Conservation (phyloP, 1,284 basidiomycete species). For the Coniferiporia weirii region DNA sequence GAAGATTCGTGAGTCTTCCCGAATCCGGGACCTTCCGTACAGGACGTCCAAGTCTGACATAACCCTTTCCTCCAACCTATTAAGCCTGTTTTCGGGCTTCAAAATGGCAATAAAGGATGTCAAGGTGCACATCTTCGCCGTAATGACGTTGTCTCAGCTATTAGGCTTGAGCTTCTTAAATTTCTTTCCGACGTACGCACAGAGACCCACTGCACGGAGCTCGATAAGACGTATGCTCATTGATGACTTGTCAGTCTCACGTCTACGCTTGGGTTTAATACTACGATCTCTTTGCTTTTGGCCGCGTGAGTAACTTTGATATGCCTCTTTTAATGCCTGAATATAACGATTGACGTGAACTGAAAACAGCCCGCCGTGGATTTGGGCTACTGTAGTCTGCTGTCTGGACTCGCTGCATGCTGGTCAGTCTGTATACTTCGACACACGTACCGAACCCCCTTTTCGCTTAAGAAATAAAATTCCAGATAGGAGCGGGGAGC, state of each 20-base stretch:
- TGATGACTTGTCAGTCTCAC: conserved; percentile 26
- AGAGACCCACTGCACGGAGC: neutral
- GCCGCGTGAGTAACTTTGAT: conserved; percentile 27
- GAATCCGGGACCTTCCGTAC: neutral
- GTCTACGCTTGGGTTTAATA: conserved; percentile 32
- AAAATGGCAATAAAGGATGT: conserved; percentile 29
- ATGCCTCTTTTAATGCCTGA: neutral
- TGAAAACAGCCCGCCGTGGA: conserved; percentile 23
- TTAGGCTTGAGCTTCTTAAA: conserved; percentile 36
- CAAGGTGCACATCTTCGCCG: conserved; percentile 32
- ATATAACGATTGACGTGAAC: conserved; percentile 2
- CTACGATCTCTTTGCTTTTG: conserved; percentile 32
- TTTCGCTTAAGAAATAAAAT: neutral
- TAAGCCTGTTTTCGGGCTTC: conserved; percentile 22
- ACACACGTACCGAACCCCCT: neutral
- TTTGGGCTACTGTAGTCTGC: conserved; percentile 24
- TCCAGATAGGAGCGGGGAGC: conserved; percentile 21
- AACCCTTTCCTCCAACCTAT: neutral
- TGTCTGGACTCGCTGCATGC: conserved; percentile 35
- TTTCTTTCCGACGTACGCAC: conserved; percentile 29
- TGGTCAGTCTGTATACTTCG: conserved; percentile 18
- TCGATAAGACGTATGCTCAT: neutral
- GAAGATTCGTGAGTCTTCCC: conserved; percentile 24
- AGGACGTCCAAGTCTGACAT: neutral
- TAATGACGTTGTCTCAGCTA: conserved; percentile 20